Percentiles rank a stretch among this genome's conserved stretches.
Conservation (phyloP, 768 basidiomycete genomes). For the Clitopilus passeckerianus region DNA sequence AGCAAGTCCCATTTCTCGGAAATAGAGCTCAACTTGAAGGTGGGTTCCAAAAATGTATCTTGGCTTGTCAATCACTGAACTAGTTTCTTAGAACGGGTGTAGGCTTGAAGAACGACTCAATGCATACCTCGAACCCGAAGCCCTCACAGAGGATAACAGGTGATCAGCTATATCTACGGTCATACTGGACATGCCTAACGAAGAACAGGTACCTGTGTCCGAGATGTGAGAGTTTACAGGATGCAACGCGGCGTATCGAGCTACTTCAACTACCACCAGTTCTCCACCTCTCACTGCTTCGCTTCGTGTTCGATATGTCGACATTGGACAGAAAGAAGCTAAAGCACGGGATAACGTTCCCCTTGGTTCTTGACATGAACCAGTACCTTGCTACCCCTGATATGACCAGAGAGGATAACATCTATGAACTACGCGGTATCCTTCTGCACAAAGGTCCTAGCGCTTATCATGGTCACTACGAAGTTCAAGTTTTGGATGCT, state of each 20-base stretch:
- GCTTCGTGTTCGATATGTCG: constrained; percentile 84
- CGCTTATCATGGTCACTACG: constrained; percentile 89
- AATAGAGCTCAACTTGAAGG: constrained; percentile 82
- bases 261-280: constrained; percentile 76
- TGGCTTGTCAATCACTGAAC: background rate
- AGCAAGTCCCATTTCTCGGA: constrained; percentile 74
- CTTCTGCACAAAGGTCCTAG: constrained; percentile 88
- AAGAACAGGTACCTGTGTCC: constrained; percentile 74
- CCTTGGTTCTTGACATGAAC: constrained; percentile 67
- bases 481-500: constrained; percentile 76
- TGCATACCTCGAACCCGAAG: constrained; percentile 64
- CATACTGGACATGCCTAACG: background rate
- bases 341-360: constrained; percentile 78
- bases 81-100: constrained; percentile 49
- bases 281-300: constrained; percentile 85
- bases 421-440: constrained; percentile 85
- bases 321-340: constrained; percentile 85
- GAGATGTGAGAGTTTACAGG: constrained; percentile 63
- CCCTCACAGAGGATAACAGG: constrained; percentile 80
- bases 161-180: constrained; percentile 20
- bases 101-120: constrained; percentile 71
- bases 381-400: constrained; percentile 43
- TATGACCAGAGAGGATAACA: constrained; percentile 16
- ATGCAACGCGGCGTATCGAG: constrained; percentile 76
- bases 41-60: constrained; percentile 20